Conservation (phyloP, 73 alveolate species). For the Strombidium stylifer region DNA sequence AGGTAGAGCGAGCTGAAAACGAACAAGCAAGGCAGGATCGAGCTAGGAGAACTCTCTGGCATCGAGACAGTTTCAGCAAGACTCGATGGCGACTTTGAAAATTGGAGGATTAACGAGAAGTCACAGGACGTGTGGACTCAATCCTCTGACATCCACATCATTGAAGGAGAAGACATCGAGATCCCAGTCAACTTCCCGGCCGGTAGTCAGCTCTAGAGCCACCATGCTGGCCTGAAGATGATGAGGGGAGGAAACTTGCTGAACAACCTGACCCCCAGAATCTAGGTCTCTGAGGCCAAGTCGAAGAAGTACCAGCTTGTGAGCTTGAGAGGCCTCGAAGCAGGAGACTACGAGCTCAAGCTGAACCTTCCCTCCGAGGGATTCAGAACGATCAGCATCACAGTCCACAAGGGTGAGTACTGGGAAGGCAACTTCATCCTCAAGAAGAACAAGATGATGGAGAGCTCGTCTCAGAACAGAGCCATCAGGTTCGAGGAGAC, state of each 20-base stretch:
- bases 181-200: conserved; percentile 54
- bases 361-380: conserved; percentile 8
- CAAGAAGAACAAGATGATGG: conserved; percentile 32
- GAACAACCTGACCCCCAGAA: no score
- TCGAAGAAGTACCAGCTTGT: neutral
- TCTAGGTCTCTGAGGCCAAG: no score
- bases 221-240: no score
- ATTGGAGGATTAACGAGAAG: neutral
- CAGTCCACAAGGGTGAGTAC: conserved; percentile 47
- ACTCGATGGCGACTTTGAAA: neutral
- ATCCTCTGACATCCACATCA: conserved; percentile 55
- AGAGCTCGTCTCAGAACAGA: neutral
- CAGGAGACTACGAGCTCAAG: conserved; percentile 1
- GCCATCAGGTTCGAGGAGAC: neutral
- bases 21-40: conserved; percentile 62
- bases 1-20: conserved; percentile 15
- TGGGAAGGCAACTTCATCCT: conserved; percentile 51
- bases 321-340: neutral
- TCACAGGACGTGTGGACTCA: conserved; percentile 25
- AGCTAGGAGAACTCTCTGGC: conserved; percentile 64
- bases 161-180: conserved; percentile 54
- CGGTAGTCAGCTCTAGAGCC: no score
- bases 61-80: conserved; percentile 17
- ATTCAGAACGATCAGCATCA: neutral
- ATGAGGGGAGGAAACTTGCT: no score